Conservation (phyloP, 1,139 yeast genomes). For the Debaryomyces sp. region DNA sequence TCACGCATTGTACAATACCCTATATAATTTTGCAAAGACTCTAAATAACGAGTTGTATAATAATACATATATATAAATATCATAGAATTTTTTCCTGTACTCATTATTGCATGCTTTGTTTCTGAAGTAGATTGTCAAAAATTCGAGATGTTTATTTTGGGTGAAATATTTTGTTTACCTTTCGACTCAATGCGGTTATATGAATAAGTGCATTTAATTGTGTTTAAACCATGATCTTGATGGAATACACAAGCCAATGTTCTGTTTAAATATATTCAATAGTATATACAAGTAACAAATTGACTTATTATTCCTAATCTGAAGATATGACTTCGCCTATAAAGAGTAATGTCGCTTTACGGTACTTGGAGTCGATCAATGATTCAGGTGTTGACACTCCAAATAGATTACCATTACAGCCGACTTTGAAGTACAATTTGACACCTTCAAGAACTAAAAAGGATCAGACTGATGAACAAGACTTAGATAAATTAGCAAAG, state of each 20-base stretch:
- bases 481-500: conserved; percentile 43
- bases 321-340: conserved; percentile 26
- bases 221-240: not conserved
- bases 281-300: not conserved
- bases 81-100: not conserved
- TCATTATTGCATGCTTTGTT: not conserved
- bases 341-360: conserved; percentile 31
- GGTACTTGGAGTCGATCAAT: conserved; percentile 36
- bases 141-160: conserved; percentile 2
- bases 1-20: conserved; percentile 7
- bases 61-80: not conserved
- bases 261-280: not conserved
- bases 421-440: conserved; percentile 31
- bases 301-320: not conserved
- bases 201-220: not conserved
- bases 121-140: not conserved
- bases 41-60: not conserved
- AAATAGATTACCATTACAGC: conserved; percentile 33
- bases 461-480: conserved; percentile 23
- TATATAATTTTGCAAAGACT: conserved; percentile 1
- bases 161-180: conserved; percentile 1
- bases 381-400: conserved; percentile 23
- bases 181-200: conserved; percentile 5
- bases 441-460: conserved; percentile 11
- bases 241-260: not conserved